Conservation (phyloP, 1,284 basidiomycete species). For the Malassezia arunalokei region DNA sequence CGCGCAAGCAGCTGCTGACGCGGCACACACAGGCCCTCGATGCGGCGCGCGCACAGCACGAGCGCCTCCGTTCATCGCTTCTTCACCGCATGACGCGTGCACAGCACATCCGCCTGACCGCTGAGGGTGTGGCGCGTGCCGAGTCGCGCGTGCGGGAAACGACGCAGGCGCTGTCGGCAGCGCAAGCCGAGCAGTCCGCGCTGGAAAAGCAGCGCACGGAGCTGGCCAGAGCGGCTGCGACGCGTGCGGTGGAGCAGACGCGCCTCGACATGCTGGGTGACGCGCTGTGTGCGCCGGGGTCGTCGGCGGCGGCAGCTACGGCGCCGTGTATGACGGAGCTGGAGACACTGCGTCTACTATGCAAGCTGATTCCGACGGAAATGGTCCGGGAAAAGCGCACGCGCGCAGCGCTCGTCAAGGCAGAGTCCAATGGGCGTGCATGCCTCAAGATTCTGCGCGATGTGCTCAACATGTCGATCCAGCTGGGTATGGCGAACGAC, state of each 20-base stretch:
- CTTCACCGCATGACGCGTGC: background rate
- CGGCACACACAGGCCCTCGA: constrained; percentile 5
- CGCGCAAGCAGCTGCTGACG: constrained; percentile 16
- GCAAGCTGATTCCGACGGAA: constrained; percentile 21
- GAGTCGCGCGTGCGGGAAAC: background rate
- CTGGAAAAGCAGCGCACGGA: constrained; percentile 16
- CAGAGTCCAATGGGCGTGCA: constrained; percentile 12
- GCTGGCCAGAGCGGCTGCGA: constrained; percentile 16
- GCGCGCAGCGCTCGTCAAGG: constrained; percentile 19
- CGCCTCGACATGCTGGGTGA: background rate
- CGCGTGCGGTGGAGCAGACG: background rate
- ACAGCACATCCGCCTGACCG: background rate
- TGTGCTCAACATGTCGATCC: constrained; percentile 23
- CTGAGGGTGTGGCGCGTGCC: background rate
- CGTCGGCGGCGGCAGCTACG: too few species aligned
- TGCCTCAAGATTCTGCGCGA: constrained; percentile 21
- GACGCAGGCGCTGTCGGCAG: constrained; percentile 3
- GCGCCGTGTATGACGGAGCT: constrained; percentile 9
- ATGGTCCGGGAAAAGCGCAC: constrained; percentile 25
- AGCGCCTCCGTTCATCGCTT: background rate
- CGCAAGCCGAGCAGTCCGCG: constrained; percentile 5
- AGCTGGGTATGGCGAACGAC: constrained; percentile 25
- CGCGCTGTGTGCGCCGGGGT: too few species aligned
- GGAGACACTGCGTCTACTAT: constrained; percentile 18
- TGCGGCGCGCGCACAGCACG: background rate